Evolutionary conservation across 2,329 filamentous ascomycete species (phyloP).

Genomic region (Fusarium fracticaudum): DNA sequence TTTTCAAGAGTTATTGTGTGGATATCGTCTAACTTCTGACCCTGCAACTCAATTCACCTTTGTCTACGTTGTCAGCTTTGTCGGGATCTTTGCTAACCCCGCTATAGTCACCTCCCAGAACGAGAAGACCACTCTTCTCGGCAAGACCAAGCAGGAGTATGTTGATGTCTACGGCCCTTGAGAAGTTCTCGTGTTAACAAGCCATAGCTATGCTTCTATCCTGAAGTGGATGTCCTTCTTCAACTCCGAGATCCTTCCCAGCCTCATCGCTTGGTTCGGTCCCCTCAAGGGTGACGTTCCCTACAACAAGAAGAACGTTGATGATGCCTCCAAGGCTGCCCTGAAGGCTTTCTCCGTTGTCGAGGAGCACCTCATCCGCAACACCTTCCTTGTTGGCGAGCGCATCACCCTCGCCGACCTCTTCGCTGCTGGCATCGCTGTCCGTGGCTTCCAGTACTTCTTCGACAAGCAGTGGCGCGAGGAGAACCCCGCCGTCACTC

Average conservation of each 20-base stretch:
- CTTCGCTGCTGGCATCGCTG: constrained; percentile 81
- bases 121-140: constrained; percentile 98
- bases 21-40: constrained; percentile 91
- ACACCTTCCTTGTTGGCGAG: constrained; percentile 98
- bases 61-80: constrained; percentile 41
- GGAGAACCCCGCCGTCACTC: constrained; percentile 83
- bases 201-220: constrained; percentile 84
- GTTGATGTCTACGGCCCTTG: constrained; percentile 39
- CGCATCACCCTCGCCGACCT: constrained; percentile 96
- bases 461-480: constrained; percentile 90
- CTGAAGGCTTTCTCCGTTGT: constrained; percentile 75
- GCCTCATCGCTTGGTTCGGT: constrained; percentile 82
- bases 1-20: constrained; percentile 69
- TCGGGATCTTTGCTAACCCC: constrained; percentile 47
- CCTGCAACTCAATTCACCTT: constrained; percentile 42
- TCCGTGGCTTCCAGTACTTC: constrained; percentile 92
- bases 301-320: constrained; percentile 99
- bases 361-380: constrained; percentile 87
- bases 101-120: constrained; percentile 94
- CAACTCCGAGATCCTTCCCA: constrained; percentile 85
- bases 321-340: constrained; percentile 77
- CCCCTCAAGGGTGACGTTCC: constrained; percentile 82
- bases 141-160: constrained; percentile 99
- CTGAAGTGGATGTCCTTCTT: constrained; percentile 98
- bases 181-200: constrained; percentile 26